Conservation (phyloP, 1,139 yeast species). For the Blastobotrys apis region DNA sequence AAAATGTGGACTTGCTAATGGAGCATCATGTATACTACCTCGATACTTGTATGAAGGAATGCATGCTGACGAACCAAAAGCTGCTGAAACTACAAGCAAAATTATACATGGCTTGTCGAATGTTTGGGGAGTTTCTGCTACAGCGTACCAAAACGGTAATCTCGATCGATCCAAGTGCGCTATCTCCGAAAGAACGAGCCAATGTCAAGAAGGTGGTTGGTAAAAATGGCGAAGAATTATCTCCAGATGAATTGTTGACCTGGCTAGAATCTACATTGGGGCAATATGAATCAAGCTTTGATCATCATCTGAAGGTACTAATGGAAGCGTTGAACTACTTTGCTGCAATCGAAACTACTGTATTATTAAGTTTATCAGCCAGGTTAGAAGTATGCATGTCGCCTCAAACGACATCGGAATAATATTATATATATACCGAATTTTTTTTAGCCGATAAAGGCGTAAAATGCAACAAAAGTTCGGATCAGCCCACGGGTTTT, state of each 20-base stretch:
- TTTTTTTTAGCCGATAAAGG: neutral
- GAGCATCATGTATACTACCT: constrained; percentile 53
- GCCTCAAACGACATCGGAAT: neutral
- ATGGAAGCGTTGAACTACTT: constrained; percentile 51
- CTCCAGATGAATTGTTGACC: constrained; percentile 26
- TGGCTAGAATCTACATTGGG: constrained; percentile 46
- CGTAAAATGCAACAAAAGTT: neutral
- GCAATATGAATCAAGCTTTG: constrained; percentile 53
- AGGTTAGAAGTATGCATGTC: constrained; percentile 43
- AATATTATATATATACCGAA: neutral
- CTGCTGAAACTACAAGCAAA: constrained; percentile 45
- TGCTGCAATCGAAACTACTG: constrained; percentile 63
- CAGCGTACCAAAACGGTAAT: constrained; percentile 56
- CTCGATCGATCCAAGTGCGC: constrained; percentile 47
- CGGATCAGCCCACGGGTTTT: neutral
- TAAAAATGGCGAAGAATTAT: constrained; percentile 39
- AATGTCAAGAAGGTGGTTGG: constrained; percentile 36
- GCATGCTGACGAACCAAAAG: constrained; percentile 60
- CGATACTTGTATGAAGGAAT: constrained; percentile 62
- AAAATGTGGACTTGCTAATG: constrained; percentile 51
- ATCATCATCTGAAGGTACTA: constrained; percentile 50
- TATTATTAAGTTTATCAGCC: constrained; percentile 50
- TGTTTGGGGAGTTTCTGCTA: constrained; percentile 52
- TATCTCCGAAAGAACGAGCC: constrained; percentile 40
- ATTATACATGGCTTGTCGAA: constrained; percentile 39